Evolutionary conservation across 2,329 filamentous ascomycete genomes (phyloP).

Genomic region (Fusarium aywerte): DNA sequence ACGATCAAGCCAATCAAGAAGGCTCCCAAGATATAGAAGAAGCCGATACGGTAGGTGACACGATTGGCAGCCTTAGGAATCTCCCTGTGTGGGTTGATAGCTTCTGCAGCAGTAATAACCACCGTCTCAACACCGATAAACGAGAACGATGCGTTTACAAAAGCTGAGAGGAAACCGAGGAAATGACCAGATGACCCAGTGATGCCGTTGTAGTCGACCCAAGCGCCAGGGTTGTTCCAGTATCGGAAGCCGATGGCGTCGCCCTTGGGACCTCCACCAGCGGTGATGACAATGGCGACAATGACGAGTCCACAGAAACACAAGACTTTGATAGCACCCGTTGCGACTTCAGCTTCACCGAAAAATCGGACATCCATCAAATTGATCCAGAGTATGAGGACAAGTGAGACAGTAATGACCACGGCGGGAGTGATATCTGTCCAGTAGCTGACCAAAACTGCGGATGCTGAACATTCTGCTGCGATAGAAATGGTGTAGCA

Average conservation of each 20-base stretch:
- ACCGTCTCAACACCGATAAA: constrained; percentile 56
- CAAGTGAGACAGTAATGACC: constrained; percentile 63
- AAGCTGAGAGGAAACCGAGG: constrained; percentile 65
- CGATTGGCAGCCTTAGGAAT: constrained; percentile 70
- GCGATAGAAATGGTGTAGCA: constrained; percentile 43
- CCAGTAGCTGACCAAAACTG: constrained; percentile 41
- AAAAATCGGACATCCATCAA: constrained; percentile 68
- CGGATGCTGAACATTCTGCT: constrained; percentile 40
- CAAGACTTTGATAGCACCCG: constrained; percentile 68
- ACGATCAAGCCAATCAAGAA: constrained; percentile 68
- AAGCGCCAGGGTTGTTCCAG: constrained; percentile 56
- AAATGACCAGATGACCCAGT: constrained; percentile 61
- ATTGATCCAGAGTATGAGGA: constrained; percentile 66
- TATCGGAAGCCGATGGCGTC: constrained; percentile 57
- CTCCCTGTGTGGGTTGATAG: constrained; percentile 68
- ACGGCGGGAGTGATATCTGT: constrained; percentile 41
- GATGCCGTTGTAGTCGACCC: constrained; percentile 59
- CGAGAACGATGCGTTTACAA: constrained; percentile 66
- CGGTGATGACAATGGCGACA: constrained; percentile 65
- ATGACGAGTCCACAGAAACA: constrained; percentile 69
- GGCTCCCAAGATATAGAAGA: constrained; percentile 69
- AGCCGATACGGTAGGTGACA: constrained; percentile 67
- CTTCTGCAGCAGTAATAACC: constrained; percentile 71
- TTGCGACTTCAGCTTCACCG: constrained; percentile 71
- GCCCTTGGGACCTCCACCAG: constrained; percentile 65